A percentile compares a stretch with the other conserved stretches of the same genome.
Conservation (phyloP, 495 filamentous ascomycete species). For the Penicillium roqueforti region DNA sequence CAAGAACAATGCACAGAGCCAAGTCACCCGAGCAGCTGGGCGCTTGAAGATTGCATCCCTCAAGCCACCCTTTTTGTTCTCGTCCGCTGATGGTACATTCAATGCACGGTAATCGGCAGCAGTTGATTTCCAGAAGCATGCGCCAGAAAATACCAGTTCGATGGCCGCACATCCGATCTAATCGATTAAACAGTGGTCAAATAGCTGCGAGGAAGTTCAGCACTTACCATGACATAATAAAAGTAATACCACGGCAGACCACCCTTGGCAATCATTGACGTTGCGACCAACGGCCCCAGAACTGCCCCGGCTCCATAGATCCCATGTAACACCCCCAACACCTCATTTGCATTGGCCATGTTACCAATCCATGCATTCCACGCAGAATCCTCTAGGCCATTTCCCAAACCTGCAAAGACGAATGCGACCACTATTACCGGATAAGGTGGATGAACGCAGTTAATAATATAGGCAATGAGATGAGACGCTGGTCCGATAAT, state of each 20-base stretch:
- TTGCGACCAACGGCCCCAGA: conserved; percentile 54
- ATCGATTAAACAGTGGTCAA: background rate
- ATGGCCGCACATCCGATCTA: conserved; percentile 59
- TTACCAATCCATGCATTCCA: conserved; percentile 66
- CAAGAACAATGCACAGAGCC: conserved; percentile 72
- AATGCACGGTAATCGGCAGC: conserved; percentile 56
- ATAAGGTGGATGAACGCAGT: conserved; percentile 56
- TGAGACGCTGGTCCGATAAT: conserved; percentile 61
- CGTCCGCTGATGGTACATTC: conserved; percentile 23
- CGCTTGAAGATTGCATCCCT: conserved; percentile 51
- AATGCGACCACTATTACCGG: conserved; percentile 56
- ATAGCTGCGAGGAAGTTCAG: background rate
- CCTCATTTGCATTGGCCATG: conserved; percentile 58
- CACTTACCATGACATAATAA: conserved; percentile 58
- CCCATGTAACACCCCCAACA: conserved; percentile 55
- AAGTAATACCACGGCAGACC: conserved; percentile 53
- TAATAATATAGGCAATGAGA: conserved; percentile 59
- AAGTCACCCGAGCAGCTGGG: conserved; percentile 55
- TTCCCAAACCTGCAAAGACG: conserved; percentile 58
- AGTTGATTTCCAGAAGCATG: conserved; percentile 66
- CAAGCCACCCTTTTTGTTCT: conserved; percentile 45
- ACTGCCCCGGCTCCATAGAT: conserved; percentile 57
- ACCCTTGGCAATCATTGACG: conserved; percentile 50
- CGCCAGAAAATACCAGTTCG: conserved; percentile 51
- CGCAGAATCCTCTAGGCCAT: conserved; percentile 57